Percentiles rank a stretch among this genome's conserved stretches.
phyloP scores from a whole-genome alignment of 208 protist species.

The Leishmania tropica region DNA sequence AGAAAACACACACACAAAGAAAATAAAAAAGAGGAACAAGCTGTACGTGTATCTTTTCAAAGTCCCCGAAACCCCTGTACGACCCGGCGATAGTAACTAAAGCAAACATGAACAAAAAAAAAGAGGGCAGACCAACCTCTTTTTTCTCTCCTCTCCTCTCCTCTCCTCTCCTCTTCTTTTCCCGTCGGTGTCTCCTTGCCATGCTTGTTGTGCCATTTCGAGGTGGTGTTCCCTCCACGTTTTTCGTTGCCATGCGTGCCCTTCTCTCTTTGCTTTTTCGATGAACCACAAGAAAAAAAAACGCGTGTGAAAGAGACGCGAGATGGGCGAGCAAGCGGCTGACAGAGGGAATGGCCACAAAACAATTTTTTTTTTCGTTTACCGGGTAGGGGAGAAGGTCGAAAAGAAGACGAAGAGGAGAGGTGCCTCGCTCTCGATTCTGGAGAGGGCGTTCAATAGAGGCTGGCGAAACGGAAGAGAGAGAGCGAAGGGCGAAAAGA shows the following conservation, averaged over 20 bases:
- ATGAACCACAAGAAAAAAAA: neutral
- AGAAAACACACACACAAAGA: neutral
- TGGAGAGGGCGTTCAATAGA: neutral
- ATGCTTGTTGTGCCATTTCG: neutral
- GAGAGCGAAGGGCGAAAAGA: neutral
- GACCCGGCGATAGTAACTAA: neutral
- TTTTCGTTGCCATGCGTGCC: neutral
- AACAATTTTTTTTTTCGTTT: neutral
- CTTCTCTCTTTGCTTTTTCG: neutral
- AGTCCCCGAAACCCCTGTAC: neutral
- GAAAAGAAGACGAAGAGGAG: neutral
- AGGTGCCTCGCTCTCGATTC: neutral
- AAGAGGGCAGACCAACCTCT: neutral
- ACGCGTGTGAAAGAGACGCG: neutral
- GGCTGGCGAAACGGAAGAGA: neutral
- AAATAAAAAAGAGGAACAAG: neutral
- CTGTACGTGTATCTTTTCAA: constrained; percentile 20
- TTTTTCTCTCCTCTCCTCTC: neutral
- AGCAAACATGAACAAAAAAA: neutral
- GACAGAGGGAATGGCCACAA: neutral
- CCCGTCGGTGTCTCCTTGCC: neutral
- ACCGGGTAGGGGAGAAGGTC: neutral
- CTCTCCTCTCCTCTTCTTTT: neutral
- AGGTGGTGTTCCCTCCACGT: neutral
- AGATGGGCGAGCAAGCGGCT: neutral